These are phyloP conservation scores for Penicillium nordicum DNA, from an alignment of 2,329 filamentous ascomycete genomes.

Conservation along the genomic window DNA sequence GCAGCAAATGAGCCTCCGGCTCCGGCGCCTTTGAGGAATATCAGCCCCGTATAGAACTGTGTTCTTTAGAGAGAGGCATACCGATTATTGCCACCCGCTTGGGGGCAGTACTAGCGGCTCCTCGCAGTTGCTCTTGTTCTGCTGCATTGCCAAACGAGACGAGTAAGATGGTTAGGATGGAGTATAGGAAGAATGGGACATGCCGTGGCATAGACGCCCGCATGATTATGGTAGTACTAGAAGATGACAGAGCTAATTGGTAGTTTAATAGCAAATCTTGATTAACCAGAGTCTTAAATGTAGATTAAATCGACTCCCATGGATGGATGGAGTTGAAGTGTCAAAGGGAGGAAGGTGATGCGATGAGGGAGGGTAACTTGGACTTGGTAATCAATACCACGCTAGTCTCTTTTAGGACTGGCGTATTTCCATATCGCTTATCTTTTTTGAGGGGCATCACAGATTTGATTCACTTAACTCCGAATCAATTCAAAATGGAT, in stretches of 20 bases:
- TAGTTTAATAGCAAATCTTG: neutral
- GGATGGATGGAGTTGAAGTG: neutral
- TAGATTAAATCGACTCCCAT: neutral
- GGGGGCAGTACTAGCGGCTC: constrained; percentile 13
- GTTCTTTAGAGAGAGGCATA: constrained; percentile 14
- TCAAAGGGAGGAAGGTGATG: neutral
- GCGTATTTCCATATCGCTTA: constrained; percentile 22
- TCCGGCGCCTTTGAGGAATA: constrained; percentile 66
- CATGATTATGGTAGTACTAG: neutral
- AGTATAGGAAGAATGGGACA: constrained; percentile 7
- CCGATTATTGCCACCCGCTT: constrained; percentile 39
- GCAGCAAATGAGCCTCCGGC: constrained; percentile 83
- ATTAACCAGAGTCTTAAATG: neutral
- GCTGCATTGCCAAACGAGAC: constrained; percentile 18
- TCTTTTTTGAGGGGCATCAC: constrained; percentile 23
- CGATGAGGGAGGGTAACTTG: neutral
- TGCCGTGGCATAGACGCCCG: neutral
- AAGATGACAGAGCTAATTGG: neutral
- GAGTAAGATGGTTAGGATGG: constrained; percentile 12
- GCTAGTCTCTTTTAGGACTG: neutral
- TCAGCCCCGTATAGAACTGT: neutral
- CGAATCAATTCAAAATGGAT: constrained; percentile 53
- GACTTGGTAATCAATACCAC: neutral
- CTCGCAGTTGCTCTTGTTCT: constrained; percentile 25
- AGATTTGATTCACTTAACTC: constrained; percentile 5